Conservation (phyloP, 2,329 filamentous ascomycete species). For the Botrytis galanthina region DNA sequence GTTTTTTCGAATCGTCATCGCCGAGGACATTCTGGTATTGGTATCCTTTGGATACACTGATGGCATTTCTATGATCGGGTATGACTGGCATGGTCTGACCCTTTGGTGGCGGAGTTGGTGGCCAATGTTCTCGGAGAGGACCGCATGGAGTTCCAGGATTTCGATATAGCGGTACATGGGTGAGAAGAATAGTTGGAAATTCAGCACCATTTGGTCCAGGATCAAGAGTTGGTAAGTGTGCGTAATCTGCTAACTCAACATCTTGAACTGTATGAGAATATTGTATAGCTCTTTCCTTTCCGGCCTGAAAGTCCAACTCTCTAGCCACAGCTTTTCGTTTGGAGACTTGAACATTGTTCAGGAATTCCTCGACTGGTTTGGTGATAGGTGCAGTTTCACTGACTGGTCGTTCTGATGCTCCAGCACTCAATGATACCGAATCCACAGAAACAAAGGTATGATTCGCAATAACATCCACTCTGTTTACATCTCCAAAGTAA, state of each 20-base stretch:
- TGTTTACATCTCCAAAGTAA: constrained; percentile 89
- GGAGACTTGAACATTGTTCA: constrained; percentile 61
- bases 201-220: constrained; percentile 50
- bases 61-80: constrained; percentile 72
- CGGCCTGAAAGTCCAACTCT: constrained; percentile 65
- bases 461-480: constrained; percentile 88
- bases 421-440: constrained; percentile 80
- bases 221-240: constrained; percentile 43
- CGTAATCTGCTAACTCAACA: constrained; percentile 40
- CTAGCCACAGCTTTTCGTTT: constrained; percentile 68
- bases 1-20: constrained; percentile 68
- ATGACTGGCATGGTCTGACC: constrained; percentile 53
- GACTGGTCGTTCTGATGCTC: constrained; percentile 43
- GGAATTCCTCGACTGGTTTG: constrained; percentile 71
- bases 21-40: constrained; percentile 96
- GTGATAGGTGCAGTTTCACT: constrained; percentile 63
- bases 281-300: constrained; percentile 51
- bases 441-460: constrained; percentile 95
- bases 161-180: constrained; percentile 87
- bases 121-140: constrained; percentile 78
- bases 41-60: constrained; percentile 75
- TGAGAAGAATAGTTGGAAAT: constrained; percentile 84
- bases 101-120: constrained; percentile 62
- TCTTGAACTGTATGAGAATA: constrained; percentile 62
- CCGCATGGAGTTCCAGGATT: constrained; percentile 82